These are phyloP conservation scores for Buxus sempervirens DNA, from an alignment of 164 flowering plant species.

Conservation along the genomic window DNA sequence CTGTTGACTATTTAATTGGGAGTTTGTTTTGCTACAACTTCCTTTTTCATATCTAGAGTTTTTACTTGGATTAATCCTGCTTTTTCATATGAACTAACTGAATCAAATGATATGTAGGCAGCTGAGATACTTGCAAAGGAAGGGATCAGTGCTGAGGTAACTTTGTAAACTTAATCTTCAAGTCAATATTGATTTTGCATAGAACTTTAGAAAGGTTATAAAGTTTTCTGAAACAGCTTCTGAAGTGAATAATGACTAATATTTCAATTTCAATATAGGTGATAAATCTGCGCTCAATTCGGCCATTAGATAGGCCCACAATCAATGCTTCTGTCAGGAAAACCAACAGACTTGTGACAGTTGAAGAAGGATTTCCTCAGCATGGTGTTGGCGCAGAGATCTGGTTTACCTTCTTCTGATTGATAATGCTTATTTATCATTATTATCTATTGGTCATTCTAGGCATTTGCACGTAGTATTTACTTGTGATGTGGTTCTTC, in stretches of 20 bases:
- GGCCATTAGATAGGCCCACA: slow-evolving; percentile 87
- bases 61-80: background rate
- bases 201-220: background rate
- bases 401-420: slow-evolving; percentile 43
- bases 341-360: slow-evolving; percentile 86
- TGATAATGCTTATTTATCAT: background rate
- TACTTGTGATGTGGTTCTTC: slow-evolving; percentile 3
- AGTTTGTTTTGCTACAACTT: too few relatives aligned
- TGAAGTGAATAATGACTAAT: background rate
- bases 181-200: slow-evolving; percentile 1
- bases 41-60: background rate
- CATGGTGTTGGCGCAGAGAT: slow-evolving; percentile 98
- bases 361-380: slow-evolving; percentile 97
- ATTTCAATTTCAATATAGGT: slow-evolving; percentile 45
- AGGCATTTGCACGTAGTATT: background rate
- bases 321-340: slow-evolving; percentile 89
- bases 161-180: background rate
- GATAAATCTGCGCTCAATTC: slow-evolving; percentile 82
- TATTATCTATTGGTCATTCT: background rate
- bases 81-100: slow-evolving; percentile 1
- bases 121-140: slow-evolving; percentile 90
- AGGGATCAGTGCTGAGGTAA: slow-evolving; percentile 95
- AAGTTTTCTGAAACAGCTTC: background rate
- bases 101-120: slow-evolving; percentile 48
- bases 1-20: too few relatives aligned